Percentiles rank a stretch among this genome's conserved stretches.
Evolutionary conservation across 139 green algal genomes (phyloP).

Genomic region (Klebsormidium nitens): DNA sequence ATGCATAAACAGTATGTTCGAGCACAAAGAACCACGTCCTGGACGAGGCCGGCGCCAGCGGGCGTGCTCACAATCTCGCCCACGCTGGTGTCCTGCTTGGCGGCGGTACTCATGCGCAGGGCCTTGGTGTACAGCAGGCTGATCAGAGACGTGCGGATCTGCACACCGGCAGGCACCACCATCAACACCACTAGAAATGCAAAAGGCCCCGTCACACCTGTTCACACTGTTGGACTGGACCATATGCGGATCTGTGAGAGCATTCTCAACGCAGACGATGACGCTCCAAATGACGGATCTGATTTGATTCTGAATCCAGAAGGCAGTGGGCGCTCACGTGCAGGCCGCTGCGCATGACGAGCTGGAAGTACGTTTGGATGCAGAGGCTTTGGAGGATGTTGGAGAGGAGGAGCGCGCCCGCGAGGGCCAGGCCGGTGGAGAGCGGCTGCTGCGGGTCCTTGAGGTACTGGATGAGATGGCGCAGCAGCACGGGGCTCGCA

Average conservation of each 20-base stretch:
- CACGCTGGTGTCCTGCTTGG: conserved; percentile 19
- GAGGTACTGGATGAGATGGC: conserved; percentile 20
- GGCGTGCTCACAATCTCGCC: conserved; percentile 28
- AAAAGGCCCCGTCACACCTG: neutral
- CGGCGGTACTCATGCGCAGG: conserved; percentile 11
- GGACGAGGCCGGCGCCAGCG: no score
- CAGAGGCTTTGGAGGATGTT: conserved; percentile 28
- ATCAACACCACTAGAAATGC: no score
- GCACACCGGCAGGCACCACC: no score
- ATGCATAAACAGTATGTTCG: no score
- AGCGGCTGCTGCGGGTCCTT: conserved; percentile 13
- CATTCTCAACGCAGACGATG: neutral
- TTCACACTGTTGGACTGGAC: neutral
- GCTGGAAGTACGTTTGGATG: conserved; percentile 42
- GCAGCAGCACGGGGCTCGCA: conserved; percentile 27
- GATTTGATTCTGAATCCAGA: neutral
- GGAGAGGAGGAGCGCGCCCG: conserved; percentile 25
- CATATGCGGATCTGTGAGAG: neutral
- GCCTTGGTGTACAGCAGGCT: conserved; percentile 32
- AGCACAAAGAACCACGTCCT: no score
- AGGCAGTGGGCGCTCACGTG: neutral
- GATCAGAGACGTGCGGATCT: conserved; percentile 20
- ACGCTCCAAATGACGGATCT: neutral
- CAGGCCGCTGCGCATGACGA: conserved; percentile 20
- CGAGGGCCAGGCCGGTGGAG: neutral